These are phyloP conservation scores for Xylaria intraflava DNA, from an alignment of 495 filamentous ascomycete species.

Conservation along the genomic window DNA sequence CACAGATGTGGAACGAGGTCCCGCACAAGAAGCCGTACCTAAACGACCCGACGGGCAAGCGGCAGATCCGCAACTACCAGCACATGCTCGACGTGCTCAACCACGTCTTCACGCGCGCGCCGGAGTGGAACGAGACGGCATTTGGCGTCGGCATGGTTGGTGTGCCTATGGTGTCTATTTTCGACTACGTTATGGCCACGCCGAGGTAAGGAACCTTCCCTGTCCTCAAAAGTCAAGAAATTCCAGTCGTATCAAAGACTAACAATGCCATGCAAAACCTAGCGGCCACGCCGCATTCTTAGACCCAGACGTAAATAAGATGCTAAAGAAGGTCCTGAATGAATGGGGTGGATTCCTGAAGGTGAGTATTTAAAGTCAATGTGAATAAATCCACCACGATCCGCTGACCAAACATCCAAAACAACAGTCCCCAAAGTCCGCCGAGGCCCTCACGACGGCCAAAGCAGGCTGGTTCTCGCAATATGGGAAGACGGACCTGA, in stretches of 20 bases:
- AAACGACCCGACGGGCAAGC: slow-evolving; percentile 52
- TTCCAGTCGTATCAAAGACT: slow-evolving; percentile 32
- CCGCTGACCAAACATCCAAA: background rate
- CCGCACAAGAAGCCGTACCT: slow-evolving; percentile 52
- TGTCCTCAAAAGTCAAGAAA: background rate
- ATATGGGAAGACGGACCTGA: slow-evolving; percentile 36
- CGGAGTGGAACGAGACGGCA: slow-evolving; percentile 51
- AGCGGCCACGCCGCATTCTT: slow-evolving; percentile 61
- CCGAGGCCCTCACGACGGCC: slow-evolving; percentile 46
- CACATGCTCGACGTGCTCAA: slow-evolving; percentile 63
- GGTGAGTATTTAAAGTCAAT: slow-evolving; percentile 18
- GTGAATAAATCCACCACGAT: slow-evolving; percentile 4
- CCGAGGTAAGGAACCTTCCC: slow-evolving; percentile 36
- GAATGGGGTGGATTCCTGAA: slow-evolving; percentile 58
- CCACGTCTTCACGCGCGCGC: slow-evolving; percentile 54
- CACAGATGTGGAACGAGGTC: slow-evolving; percentile 61
- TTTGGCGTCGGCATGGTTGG: slow-evolving; percentile 57
- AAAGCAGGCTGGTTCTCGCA: slow-evolving; percentile 57
- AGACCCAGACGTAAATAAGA: slow-evolving; percentile 58
- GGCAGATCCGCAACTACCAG: slow-evolving; percentile 55
- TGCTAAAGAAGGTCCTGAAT: slow-evolving; percentile 62
- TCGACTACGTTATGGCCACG: slow-evolving; percentile 71
- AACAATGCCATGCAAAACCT: slow-evolving; percentile 37
- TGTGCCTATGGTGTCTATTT: slow-evolving; percentile 59
- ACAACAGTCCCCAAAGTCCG: slow-evolving; percentile 46